Conservation (phyloP, 2,329 filamentous ascomycete genomes). For the Hymenoscyphus scutula region DNA sequence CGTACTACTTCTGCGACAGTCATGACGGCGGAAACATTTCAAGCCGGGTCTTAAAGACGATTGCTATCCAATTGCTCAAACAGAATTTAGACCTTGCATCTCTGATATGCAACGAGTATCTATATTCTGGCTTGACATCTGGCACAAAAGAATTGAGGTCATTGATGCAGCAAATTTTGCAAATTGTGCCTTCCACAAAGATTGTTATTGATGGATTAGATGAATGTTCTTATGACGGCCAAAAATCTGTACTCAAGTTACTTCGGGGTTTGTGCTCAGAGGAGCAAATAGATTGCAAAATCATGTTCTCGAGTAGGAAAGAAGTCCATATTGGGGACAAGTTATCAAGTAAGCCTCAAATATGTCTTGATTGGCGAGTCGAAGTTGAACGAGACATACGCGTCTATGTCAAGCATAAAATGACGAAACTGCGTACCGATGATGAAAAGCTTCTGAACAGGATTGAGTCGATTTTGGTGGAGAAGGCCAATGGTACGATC, state of each 20-base stretch:
- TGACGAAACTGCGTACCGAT: slow-evolving; percentile 10
- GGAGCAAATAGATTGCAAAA: slow-evolving; percentile 6
- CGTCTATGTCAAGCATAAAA: slow-evolving; percentile 14
- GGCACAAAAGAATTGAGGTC: slow-evolving; percentile 13
- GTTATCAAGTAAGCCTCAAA: slow-evolving; percentile 13
- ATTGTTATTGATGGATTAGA: slow-evolving; percentile 22
- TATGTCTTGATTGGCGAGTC: slow-evolving; percentile 12
- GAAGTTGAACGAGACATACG: slow-evolving; percentile 16
- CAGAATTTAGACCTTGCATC: slow-evolving; percentile 6
- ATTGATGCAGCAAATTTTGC: slow-evolving; percentile 15
- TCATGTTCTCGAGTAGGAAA: slow-evolving; percentile 18
- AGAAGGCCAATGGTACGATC: slow-evolving; percentile 18
- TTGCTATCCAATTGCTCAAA: slow-evolving; percentile 17
- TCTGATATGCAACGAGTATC: slow-evolving; percentile 17
- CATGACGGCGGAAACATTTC: slow-evolving; percentile 15
- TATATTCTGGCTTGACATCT: slow-evolving; percentile 12
- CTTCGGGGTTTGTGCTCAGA: slow-evolving; percentile 8
- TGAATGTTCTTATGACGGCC: slow-evolving; percentile 13
- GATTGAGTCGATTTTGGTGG: slow-evolving; percentile 14
- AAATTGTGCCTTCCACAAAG: slow-evolving; percentile 1
- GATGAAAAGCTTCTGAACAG: slow-evolving; percentile 10
- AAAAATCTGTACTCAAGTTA: slow-evolving; percentile 19
- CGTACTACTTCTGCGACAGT: slow-evolving; percentile 23
- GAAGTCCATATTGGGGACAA: slow-evolving; percentile 16
- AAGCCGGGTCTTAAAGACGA: slow-evolving; percentile 9